These are phyloP conservation scores for Cajanus cajan DNA, from an alignment of 306 rosid genomes.

Conservation along the genomic window DNA sequence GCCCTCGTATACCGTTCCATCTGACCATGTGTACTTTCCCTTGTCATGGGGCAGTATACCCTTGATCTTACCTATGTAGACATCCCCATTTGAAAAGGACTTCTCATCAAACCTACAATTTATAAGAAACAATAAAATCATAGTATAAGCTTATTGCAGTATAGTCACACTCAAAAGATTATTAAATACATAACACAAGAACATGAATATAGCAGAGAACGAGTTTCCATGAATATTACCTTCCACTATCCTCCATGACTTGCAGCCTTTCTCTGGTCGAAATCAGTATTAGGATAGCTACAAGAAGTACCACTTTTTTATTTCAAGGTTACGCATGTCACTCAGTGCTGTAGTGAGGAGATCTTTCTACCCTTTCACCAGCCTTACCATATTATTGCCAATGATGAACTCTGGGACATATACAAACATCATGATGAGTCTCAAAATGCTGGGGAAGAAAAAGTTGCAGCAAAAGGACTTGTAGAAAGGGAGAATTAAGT, in stretches of 20 bases:
- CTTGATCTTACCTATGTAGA: constrained; percentile 51
- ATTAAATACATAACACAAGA: not conserved
- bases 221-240: constrained; percentile 40
- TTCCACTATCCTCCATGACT: constrained; percentile 49
- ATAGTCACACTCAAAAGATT: not conserved
- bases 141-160: not conserved
- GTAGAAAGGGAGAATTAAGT: not conserved
- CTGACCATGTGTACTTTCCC: constrained; percentile 72
- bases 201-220: not conserved
- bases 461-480: not conserved
- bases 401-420: constrained; percentile 15
- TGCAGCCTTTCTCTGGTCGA: constrained; percentile 15
- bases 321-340: constrained; percentile 2
- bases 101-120: constrained; percentile 49
- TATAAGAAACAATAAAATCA: constrained; percentile 15
- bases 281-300: constrained; percentile 4
- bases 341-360: not conserved
- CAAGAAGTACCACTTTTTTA: not conserved
- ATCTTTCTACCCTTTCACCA: constrained; percentile 13
- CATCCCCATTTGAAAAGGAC: constrained; percentile 63
- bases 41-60: constrained; percentile 59
- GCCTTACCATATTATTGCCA: not conserved
- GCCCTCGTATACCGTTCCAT: constrained; percentile 77
- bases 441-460: constrained; percentile 6
- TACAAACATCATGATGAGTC: constrained; percentile 25